phyloP scores from a whole-genome alignment of 768 basidiomycete genomes.

The Pleurotus platypus region DNA sequence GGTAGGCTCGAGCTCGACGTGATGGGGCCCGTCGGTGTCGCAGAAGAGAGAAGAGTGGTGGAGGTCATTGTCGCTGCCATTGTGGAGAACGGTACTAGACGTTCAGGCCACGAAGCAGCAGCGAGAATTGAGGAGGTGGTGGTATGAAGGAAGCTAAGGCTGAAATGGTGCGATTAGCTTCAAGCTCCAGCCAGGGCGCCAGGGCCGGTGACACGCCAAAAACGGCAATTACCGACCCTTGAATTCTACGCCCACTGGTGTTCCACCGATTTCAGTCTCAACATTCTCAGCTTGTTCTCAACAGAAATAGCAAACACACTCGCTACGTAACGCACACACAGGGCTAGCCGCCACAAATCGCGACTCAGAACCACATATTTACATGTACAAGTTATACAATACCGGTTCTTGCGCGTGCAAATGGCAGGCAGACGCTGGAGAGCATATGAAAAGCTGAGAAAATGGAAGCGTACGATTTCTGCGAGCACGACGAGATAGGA shows the following conservation, averaged over 20 bases:
- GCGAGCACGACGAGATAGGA: neutral
- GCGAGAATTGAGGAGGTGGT: neutral
- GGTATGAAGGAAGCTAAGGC: neutral
- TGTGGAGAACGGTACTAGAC: neutral
- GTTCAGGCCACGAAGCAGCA: neutral
- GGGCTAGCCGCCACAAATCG: neutral
- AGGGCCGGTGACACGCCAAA: neutral
- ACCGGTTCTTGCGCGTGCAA: neutral
- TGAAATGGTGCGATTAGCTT: conserved; percentile 4
- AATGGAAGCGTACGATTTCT: neutral
- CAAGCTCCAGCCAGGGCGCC: neutral
- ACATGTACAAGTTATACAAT: neutral
- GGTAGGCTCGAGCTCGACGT: neutral
- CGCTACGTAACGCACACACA: neutral
- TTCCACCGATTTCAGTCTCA: neutral
- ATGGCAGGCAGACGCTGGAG: neutral
- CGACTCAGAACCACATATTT: neutral
- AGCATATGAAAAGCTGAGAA: neutral
- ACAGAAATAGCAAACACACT: neutral
- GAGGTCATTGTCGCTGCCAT: conserved; percentile 6
- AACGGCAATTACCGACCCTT: neutral
- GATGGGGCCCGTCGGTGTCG: neutral
- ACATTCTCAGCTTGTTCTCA: neutral
- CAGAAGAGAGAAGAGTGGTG: neutral
- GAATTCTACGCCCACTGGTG: neutral